Conservation (phyloP, 345 rosid genomes). For the Salix exigua region DNA sequence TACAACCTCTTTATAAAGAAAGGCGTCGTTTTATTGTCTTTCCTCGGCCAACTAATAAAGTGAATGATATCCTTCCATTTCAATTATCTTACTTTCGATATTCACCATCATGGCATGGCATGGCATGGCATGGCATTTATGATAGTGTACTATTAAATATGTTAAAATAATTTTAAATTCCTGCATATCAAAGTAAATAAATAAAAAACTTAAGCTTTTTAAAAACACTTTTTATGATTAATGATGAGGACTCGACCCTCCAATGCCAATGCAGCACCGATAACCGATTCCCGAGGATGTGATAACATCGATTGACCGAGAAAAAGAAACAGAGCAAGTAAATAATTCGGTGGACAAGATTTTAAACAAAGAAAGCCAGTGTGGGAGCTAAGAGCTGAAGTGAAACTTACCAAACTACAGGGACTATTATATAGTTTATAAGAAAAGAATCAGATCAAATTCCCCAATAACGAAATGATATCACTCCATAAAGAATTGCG, state of each 20-base stretch:
- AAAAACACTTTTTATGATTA: not conserved
- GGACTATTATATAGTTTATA: not conserved
- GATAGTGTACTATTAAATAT: too few species aligned
- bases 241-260: slow-evolving; percentile 5
- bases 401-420: not conserved
- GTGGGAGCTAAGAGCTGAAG: not conserved
- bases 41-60: slow-evolving; percentile 3
- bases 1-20: not conserved
- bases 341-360: too few species aligned
- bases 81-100: not conserved
- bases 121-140: not conserved
- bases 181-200: too few species aligned
- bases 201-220: too few species aligned
- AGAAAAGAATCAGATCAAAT: too few species aligned
- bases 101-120: not conserved
- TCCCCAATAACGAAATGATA: not conserved
- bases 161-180: too few species aligned
- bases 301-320: not conserved
- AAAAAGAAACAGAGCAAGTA: not conserved
- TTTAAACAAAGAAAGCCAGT: not conserved
- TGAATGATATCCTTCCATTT: not conserved
- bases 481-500: not conserved
- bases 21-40: not conserved
- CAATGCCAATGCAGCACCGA: not conserved
- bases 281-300: slow-evolving; percentile 8